phyloP scores from a whole-genome alignment of 176 grass and related monocot species.

The Oryza australiensis region DNA sequence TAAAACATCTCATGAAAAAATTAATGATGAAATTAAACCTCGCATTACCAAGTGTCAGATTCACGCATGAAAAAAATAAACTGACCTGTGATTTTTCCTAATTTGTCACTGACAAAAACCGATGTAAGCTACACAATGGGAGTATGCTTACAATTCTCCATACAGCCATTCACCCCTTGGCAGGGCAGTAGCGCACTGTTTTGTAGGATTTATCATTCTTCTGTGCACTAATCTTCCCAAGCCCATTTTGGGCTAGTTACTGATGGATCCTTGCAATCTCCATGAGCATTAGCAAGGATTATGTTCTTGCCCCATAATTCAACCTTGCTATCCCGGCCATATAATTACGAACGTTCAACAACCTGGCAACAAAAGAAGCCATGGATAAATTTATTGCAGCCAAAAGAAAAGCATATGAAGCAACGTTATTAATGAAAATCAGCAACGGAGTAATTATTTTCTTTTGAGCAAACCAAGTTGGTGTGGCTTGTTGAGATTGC shows the following conservation, averaged over 20 bases:
- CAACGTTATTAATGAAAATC: not conserved
- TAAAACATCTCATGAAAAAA: not conserved
- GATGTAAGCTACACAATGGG: not conserved
- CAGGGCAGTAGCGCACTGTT: not conserved
- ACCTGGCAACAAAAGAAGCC: not conserved
- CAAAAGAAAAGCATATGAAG: not conserved
- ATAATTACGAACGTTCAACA: slow-evolving; percentile 10
- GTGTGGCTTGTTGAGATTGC: slow-evolving; percentile 2
- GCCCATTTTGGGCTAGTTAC: not conserved
- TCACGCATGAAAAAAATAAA: not conserved
- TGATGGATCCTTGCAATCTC: not conserved
- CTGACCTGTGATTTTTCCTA: not conserved
- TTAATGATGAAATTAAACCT: not conserved
- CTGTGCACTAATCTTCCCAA: not conserved
- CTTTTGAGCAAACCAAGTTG: not conserved
- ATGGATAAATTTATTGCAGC: not conserved
- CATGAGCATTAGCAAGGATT: not conserved
- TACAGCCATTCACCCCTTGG: not conserved
- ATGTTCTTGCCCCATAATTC: not conserved
- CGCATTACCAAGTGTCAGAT: not conserved
- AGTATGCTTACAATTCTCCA: not conserved
- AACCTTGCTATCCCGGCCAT: not conserved
- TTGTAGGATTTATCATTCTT: not conserved
- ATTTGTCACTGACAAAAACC: not conserved
- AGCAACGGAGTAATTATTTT: not conserved